Evolutionary conservation across 768 basidiomycete species (phyloP), one percentile per base, ranked within the genome.

Genomic region (Mrakia hoshinonis): DNA sequence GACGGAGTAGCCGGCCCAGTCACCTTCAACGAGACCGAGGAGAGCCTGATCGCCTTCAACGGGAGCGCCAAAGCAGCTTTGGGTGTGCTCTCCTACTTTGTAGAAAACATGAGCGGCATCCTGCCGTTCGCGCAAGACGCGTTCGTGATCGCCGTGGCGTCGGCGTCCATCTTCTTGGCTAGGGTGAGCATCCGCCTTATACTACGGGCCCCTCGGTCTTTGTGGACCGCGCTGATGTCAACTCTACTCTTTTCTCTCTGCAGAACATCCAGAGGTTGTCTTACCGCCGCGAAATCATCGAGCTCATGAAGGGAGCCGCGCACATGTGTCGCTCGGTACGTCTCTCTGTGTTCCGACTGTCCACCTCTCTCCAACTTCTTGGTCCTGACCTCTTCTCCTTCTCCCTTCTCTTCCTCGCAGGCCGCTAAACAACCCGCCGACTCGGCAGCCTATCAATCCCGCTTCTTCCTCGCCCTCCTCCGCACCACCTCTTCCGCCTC

Each of bases 351-450:
- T 43, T 15, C 20, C 34, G 15, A 29, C 34, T 39, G 15, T 5
- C 34, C 29, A 2, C 13, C 1, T 15, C 58, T 61, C 58, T 39
- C 7, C 6, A 6, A 43, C 43, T 6, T 7, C 43, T 15, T 15
- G 43, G 15, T 15, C 15, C 15, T 6, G 43, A 15, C 43, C 43
- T 7, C 34, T n/a, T 3, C 22, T 36, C 15, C 58, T 11, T 34
- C 58, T 34, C 36, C 36, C 20, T 31, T 55, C 54, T 54, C 52
- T n/a, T 24, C 6, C 52, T 18, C 34, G 4, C 58, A 61, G 58
- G 58, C 55, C 13, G 55, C 58, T 18, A 61, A 61, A 39, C 58
- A 61, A n/a, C 58, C 58, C 20, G 58, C 36, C 58, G 58, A 61
- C 58, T 31, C 58, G 22, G 58, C 58, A 1, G 58, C 58, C 22